Conservation (phyloP, 2,329 filamentous ascomycete genomes). For the Metarhizium humberi region DNA sequence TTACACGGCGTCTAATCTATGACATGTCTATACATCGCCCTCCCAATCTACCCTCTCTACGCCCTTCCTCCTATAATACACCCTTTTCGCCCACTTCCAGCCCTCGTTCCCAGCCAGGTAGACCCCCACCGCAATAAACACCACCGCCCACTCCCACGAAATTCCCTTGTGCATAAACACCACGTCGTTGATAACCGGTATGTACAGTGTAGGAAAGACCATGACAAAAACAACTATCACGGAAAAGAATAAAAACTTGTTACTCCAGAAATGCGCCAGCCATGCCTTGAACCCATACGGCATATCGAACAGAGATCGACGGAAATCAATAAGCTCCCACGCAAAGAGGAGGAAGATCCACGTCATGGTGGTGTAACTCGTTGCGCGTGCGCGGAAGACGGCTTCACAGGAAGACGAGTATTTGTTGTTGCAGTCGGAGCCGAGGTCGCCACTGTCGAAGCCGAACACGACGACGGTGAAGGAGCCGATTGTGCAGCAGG, state of each 20-base stretch:
- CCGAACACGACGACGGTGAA: conserved; percentile 52
- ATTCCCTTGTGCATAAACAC: conserved; percentile 36
- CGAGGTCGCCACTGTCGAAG: conserved; percentile 43
- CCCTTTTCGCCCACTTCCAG: conserved; percentile 60
- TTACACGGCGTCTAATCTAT: neutral
- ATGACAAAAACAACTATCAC: conserved; percentile 44
- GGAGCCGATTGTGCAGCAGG: conserved; percentile 44
- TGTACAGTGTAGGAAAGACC: conserved; percentile 55
- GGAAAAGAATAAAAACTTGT: conserved; percentile 42
- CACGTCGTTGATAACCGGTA: conserved; percentile 54
- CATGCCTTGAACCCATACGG: conserved; percentile 37
- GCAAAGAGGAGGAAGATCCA: conserved; percentile 61
- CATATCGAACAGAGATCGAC: conserved; percentile 55
- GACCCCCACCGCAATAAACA: conserved; percentile 48
- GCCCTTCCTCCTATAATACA: conserved; percentile 32
- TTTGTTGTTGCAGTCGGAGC: conserved; percentile 45
- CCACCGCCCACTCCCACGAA: conserved; percentile 59
- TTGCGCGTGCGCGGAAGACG: conserved; percentile 56
- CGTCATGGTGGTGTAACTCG: conserved; percentile 56
- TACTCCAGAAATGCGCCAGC: conserved; percentile 44
- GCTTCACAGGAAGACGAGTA: conserved; percentile 42
- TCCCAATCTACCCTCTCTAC: neutral
- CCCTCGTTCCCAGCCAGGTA: conserved; percentile 56
- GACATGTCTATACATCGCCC: neutral
- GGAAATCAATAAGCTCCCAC: conserved; percentile 59